Evolutionary conservation across 192 early-diverging fungal species (phyloP).

Genomic region (Chytriomyces sp.): DNA sequence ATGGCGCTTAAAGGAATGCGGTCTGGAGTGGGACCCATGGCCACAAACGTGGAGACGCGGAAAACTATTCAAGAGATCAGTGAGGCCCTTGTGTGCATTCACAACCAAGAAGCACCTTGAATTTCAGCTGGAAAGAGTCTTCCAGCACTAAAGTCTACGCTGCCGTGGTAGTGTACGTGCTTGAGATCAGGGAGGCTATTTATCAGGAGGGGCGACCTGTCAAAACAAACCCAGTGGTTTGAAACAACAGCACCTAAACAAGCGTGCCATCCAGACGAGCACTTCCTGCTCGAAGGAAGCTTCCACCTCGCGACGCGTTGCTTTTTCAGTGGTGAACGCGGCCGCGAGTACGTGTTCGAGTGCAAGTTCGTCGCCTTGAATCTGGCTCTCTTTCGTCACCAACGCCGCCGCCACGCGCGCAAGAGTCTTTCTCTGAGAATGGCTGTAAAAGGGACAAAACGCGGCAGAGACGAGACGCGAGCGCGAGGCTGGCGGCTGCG

Average conservation of each 20-base stretch:
- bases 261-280: background rate
- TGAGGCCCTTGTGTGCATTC: background rate
- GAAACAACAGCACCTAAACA: background rate
- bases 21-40: slow-evolving; percentile 18
- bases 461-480: background rate
- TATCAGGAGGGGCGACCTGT: background rate
- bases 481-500: background rate
- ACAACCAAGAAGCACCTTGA: too few species aligned
- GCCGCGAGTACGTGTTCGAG: background rate
- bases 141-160: slow-evolving; percentile 13
- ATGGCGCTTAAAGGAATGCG: slow-evolving; percentile 19
- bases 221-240: background rate
- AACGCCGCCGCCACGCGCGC: background rate
- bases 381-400: too few species aligned
- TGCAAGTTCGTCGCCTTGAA: too few species aligned
- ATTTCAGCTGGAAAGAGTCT: slow-evolving; percentile 6
- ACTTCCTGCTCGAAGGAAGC: background rate
- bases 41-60: slow-evolving; percentile 15
- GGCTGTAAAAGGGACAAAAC: too few species aligned
- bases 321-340: background rate
- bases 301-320: background rate
- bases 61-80: slow-evolving; percentile 1
- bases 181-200: slow-evolving; percentile 25
- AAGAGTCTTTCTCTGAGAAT: too few species aligned
- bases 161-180: slow-evolving; percentile 25